A percentile compares a stretch with the other conserved stretches of the same genome.
Conservation (phyloP, 345 rosid species). For the Firmiana major region DNA sequence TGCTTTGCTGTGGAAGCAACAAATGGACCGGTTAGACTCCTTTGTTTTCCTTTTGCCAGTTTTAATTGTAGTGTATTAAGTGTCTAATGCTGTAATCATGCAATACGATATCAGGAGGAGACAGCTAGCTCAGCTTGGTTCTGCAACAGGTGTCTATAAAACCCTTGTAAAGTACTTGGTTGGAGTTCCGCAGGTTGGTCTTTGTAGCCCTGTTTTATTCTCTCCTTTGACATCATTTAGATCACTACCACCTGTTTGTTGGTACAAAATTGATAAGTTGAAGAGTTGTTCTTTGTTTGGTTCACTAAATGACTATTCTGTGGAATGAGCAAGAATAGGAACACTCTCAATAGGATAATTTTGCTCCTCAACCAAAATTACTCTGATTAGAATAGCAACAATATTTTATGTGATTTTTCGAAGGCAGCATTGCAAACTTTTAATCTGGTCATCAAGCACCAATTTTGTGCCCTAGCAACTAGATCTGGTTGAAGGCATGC, state of each 20-base stretch:
- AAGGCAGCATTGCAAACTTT: background rate
- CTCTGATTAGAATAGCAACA: too few species aligned
- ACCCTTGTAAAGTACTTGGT: conserved; percentile 96
- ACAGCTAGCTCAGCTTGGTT: conserved; percentile 91
- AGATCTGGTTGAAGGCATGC: background rate
- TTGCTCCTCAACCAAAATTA: background rate
- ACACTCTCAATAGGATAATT: background rate
- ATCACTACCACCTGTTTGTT: background rate
- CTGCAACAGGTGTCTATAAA: conserved; percentile 97
- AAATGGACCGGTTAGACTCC: conserved; percentile 77
- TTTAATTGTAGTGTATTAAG: conserved; percentile 12
- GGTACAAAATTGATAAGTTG: conserved; percentile 2
- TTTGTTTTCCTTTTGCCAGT: conserved; percentile 7
- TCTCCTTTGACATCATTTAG: conserved; percentile 1
- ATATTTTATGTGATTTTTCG: background rate
- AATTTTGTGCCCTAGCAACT: background rate
- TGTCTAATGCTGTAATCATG: conserved; percentile 18
- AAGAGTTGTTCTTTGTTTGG: conserved; percentile 1
- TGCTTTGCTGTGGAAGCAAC: conserved; percentile 92
- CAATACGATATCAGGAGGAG: conserved; percentile 60
- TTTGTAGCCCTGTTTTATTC: background rate
- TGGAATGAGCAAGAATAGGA: background rate
- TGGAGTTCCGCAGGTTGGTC: conserved; percentile 94
- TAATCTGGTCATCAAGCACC: background rate
- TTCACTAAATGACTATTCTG: background rate